Evolutionary conservation across 2,329 filamentous ascomycete genomes (phyloP), one percentile per base, ranked within the genome.

Genomic region (Cytospora chrysosperma): DNA sequence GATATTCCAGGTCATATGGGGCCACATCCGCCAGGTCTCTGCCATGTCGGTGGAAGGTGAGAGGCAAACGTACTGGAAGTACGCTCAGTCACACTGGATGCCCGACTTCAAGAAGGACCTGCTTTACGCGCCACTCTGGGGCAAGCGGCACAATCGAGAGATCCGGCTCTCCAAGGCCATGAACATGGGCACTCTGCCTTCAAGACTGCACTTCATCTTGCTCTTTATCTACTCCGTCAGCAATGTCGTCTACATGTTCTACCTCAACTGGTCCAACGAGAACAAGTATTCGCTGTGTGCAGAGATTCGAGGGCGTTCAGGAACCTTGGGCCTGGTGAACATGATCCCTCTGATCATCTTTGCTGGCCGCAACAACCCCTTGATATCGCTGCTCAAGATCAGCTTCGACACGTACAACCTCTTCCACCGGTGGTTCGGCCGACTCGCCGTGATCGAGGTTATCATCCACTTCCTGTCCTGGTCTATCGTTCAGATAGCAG

Each of bases 381-480:
- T 97, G 56, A 97, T 98, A 72, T 76, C 81, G 4, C 75, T 96
- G 37, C 83, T 98, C 63, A 86, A 89, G 70, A 89, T 98, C 74
- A 94, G 91, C 75, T 99, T 97, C 78, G 95, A 98, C 75, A 96
- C 93, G 0, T 98, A 96, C 82, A 98, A 98, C 74, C 87, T 95
- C 10, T 79, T 95, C 57, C 92, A 96, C 75, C 85, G 92, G 68
- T 96, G 91, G 91, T 85, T 92, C 66, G 92, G 91, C 30, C 85
- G 92, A 28, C 85, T 93, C 51, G 84, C 90, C 49, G 85, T 92
- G 27, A 63, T 88, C 2, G 88, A 94, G 73, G 78, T 83, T n/a
- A 69, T 92, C 55, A 80, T 89, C 17, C 92, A 96, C 76, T 88
- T 88, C 2, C 70, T 85, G 43, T 85, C 86, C 51, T 97, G 93